A percentile compares a stretch with the other conserved stretches of the same genome.
These are phyloP conservation scores for Papiliotrema flavescens DNA, from an alignment of 1,284 basidiomycete species.

Conservation along the genomic window DNA sequence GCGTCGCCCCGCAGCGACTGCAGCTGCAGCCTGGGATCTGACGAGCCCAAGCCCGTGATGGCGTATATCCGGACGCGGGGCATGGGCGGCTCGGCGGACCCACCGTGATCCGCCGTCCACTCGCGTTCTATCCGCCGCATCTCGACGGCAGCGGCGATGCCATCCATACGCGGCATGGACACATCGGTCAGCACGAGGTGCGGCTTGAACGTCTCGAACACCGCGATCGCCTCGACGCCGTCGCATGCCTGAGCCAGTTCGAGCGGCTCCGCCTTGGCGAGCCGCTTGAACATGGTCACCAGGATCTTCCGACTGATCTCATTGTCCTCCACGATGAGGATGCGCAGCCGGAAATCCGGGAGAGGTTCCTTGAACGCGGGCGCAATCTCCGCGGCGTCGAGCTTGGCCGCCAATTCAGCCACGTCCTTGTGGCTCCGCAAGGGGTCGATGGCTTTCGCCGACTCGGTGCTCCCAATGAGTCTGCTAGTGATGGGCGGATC, in stretches of 20 bases:
- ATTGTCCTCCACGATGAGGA: slow-evolving; percentile 30
- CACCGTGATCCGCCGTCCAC: not conserved
- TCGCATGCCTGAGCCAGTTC: slow-evolving; percentile 17
- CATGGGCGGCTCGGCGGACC: not conserved
- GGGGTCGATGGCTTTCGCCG: no score
- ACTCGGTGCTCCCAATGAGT: no score
- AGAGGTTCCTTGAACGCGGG: not conserved
- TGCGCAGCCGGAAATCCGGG: slow-evolving; percentile 5
- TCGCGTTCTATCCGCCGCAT: slow-evolving; percentile 22
- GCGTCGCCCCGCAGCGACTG: slow-evolving; percentile 19
- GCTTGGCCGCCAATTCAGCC: not conserved
- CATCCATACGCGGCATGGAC: slow-evolving; percentile 32
- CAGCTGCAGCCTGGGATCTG: slow-evolving; percentile 23
- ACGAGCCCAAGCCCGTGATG: slow-evolving; percentile 31
- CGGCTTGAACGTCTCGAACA: slow-evolving; percentile 16
- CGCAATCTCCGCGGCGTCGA: not conserved
- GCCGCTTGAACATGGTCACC: slow-evolving; percentile 6
- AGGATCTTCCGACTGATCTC: slow-evolving; percentile 23
- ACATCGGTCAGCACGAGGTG: slow-evolving; percentile 31
- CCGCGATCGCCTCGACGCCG: slow-evolving; percentile 21
- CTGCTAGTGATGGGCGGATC: not conserved
- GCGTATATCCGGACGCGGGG: slow-evolving; percentile 20
- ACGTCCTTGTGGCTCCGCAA: not conserved
- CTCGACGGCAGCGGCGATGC: slow-evolving; percentile 18
- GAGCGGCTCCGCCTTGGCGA: slow-evolving; percentile 8